Conservation (phyloP, 2,329 filamentous ascomycete genomes). For the Cladorrhinum sp. region DNA sequence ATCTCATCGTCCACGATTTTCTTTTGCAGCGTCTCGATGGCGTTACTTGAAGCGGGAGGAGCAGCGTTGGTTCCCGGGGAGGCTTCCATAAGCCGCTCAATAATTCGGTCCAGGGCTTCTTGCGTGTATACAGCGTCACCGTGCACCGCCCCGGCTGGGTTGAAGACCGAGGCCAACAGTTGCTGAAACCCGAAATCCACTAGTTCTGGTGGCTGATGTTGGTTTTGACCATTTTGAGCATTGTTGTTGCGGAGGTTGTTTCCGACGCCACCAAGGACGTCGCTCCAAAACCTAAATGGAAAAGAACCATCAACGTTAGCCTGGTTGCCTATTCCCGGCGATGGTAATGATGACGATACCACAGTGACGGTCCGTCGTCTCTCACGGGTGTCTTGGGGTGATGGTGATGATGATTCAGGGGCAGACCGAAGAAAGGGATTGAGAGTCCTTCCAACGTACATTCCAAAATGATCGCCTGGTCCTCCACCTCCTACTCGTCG, state of each 20-base stretch:
- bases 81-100: constrained; percentile 84
- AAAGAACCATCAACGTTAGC: constrained; percentile 32
- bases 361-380: background rate
- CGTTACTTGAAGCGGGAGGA: constrained; percentile 72
- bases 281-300: constrained; percentile 43
- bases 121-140: constrained; percentile 89
- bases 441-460: constrained; percentile 38
- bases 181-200: constrained; percentile 40
- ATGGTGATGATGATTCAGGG: background rate
- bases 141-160: constrained; percentile 50
- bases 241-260: constrained; percentile 14
- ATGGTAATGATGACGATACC: background rate
- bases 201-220: background rate
- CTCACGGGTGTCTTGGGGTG: background rate
- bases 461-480: constrained; percentile 37
- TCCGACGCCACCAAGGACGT: constrained; percentile 37
- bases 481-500: background rate
- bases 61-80: constrained; percentile 73
- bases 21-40: constrained; percentile 70
- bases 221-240: background rate
- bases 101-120: constrained; percentile 84
- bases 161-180: constrained; percentile 51
- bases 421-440: constrained; percentile 11
- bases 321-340: constrained; percentile 4
- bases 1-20: constrained; percentile 68